Conservation (phyloP, 441 rosid species). For the Adansonia grandidieri region DNA sequence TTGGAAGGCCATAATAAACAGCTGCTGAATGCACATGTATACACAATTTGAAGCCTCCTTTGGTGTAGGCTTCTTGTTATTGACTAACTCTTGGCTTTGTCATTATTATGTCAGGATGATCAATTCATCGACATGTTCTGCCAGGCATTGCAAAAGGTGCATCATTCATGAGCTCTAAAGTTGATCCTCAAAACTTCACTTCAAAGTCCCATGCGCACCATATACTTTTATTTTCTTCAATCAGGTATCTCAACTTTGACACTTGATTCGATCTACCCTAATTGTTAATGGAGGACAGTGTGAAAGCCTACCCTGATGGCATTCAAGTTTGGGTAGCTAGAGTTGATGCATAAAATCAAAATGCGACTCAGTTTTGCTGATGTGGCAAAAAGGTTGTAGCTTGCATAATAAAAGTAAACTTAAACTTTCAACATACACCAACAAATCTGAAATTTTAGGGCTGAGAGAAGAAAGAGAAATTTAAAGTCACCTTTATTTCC, state of each 20-base stretch:
- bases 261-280: background rate
- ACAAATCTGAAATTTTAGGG: background rate
- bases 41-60: background rate
- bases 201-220: background rate
- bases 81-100: conserved; percentile 10
- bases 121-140: conserved; percentile 63
- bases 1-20: background rate
- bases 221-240: conserved; percentile 11
- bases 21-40: background rate
- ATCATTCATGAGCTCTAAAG: conserved; percentile 41
- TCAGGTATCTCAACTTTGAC: conserved; percentile 12
- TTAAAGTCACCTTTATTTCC: background rate
- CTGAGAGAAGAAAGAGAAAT: background rate
- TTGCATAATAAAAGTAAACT: background rate
- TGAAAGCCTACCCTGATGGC: background rate
- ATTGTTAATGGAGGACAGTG: conserved; percentile 3
- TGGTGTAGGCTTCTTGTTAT: background rate
- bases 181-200: background rate
- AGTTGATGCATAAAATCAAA: conserved; percentile 8
- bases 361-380: background rate
- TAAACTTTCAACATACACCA: background rate
- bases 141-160: conserved; percentile 55
- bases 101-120: conserved; percentile 52
- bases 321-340: conserved; percentile 9
- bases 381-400: background rate